These are phyloP conservation scores for Knufia petricola DNA, from an alignment of 2,329 filamentous ascomycete genomes.

Conservation along the genomic window DNA sequence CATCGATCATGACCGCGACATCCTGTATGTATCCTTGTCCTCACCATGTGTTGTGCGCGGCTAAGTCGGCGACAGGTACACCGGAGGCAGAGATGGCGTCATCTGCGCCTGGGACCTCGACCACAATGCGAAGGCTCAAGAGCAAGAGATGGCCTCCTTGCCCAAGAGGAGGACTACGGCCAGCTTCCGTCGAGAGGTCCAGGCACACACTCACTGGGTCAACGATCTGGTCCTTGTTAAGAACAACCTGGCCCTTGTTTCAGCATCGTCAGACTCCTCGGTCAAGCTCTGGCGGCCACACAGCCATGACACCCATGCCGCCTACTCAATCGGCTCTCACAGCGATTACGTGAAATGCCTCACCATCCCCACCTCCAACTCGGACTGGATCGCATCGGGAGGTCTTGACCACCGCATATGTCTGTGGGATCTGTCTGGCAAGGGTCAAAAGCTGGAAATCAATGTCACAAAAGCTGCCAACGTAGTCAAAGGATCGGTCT, in stretches of 20 bases:
- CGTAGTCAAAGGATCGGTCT: conserved; percentile 86
- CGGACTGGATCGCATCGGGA: conserved; percentile 85
- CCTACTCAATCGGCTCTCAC: conserved; percentile 76
- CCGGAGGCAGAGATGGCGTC: conserved; percentile 86
- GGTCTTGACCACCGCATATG: conserved; percentile 86
- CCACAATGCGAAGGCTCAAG: conserved; percentile 47
- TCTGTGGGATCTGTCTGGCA: conserved; percentile 86
- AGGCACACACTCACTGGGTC: conserved; percentile 91
- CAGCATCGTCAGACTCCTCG: conserved; percentile 85
- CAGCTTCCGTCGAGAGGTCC: conserved; percentile 52
- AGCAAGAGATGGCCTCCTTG: conserved; percentile 11
- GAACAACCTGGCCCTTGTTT: conserved; percentile 69
- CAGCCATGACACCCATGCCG: conserved; percentile 47
- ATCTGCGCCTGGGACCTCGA: conserved; percentile 93
- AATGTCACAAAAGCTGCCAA: conserved; percentile 68
- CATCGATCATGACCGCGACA: conserved; percentile 70
- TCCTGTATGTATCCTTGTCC: conserved; percentile 59
- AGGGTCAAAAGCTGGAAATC: conserved; percentile 77
- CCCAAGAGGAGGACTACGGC: conserved; percentile 32
- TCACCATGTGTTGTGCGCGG: conserved; percentile 6
- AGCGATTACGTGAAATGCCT: conserved; percentile 95
- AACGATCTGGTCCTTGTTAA: conserved; percentile 81
- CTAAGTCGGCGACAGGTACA: conserved; percentile 56
- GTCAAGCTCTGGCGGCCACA: conserved; percentile 86
- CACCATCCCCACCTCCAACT: conserved; percentile 60